Conservation (phyloP, 768 basidiomycete species). For the Aureoboletus auriporus region DNA sequence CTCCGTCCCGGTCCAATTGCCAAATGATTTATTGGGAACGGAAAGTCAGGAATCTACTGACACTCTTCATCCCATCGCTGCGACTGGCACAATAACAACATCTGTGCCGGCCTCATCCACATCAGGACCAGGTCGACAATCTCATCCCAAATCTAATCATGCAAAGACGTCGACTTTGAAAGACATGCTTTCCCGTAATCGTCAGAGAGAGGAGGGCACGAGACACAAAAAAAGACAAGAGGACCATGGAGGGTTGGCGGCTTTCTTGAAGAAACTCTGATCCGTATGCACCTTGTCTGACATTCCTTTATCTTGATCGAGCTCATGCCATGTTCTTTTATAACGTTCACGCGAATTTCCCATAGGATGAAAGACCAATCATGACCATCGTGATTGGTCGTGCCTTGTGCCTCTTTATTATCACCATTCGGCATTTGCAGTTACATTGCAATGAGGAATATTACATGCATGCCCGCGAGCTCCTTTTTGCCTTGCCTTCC, state of each 20-base stretch:
- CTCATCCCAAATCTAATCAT: constrained; percentile 37
- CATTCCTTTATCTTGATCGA: too few species aligned
- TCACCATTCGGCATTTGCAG: too few species aligned
- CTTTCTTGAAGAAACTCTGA: constrained; percentile 37
- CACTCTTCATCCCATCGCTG: too few species aligned
- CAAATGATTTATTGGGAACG: neutral
- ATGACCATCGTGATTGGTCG: too few species aligned
- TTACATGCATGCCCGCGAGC: too few species aligned
- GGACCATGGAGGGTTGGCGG: constrained; percentile 42
- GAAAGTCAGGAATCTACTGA: neutral
- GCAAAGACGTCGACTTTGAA: constrained; percentile 47
- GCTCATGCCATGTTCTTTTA: neutral
- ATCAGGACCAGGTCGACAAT: constrained; percentile 17
- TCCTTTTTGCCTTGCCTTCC: too few species aligned
- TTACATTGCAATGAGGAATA: too few species aligned
- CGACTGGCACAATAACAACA: too few species aligned
- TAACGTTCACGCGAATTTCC: too few species aligned
- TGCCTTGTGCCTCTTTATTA: too few species aligned
- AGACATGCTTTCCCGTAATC: constrained; percentile 60
- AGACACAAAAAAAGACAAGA: constrained; percentile 20
- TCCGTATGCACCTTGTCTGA: neutral
- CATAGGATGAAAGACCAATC: too few species aligned
- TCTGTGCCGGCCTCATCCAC: neutral
- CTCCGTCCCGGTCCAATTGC: neutral
- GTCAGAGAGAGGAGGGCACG: constrained; percentile 37